Percentiles rank a stretch among this genome's conserved stretches.
phyloP scores from a whole-genome alignment of 164 flowering plant species.

The Protea cynaroides region DNA sequence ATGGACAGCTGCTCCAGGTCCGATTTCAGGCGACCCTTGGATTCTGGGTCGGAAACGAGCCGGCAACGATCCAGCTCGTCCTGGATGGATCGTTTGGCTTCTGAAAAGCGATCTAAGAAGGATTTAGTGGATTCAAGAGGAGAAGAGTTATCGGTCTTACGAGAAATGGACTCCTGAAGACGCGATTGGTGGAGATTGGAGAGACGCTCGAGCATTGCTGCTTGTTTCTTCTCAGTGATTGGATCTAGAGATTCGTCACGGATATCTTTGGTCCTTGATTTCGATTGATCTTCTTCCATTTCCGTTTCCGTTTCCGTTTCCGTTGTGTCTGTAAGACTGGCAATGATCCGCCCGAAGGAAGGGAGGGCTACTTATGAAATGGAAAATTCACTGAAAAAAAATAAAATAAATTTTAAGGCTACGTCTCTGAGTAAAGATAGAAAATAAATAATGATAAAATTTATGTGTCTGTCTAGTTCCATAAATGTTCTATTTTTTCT shows the following conservation, averaged over 20 bases:
- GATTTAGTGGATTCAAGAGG: slow-evolving; percentile 51
- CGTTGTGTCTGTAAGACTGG: too few species aligned
- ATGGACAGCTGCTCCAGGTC: slow-evolving; percentile 39
- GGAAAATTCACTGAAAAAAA: too few species aligned
- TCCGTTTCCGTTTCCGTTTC: slow-evolving; percentile 3
- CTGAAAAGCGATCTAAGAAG: slow-evolving; percentile 52
- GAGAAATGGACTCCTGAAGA: slow-evolving; percentile 26
- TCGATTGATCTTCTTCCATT: slow-evolving; percentile 8
- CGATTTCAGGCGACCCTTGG: slow-evolving; percentile 24
- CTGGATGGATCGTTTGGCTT: slow-evolving; percentile 44
- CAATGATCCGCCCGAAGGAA: too few species aligned
- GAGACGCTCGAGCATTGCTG: slow-evolving; percentile 69
- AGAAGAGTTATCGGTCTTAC: slow-evolving; percentile 22
- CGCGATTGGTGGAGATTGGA: slow-evolving; percentile 63
- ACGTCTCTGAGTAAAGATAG: too few species aligned
- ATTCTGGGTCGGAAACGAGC: slow-evolving; percentile 12
- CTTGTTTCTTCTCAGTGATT: slow-evolving; percentile 42
- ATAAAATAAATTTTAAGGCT: too few species aligned
- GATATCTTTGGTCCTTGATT: not conserved
- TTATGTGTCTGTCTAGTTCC: too few species aligned
- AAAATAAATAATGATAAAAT: too few species aligned
- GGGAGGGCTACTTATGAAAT: too few species aligned
- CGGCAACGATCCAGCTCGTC: slow-evolving; percentile 28
- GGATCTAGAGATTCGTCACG: slow-evolving; percentile 23
- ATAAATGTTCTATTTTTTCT: too few species aligned